These are phyloP conservation scores for Circinella umbellata DNA, from an alignment of 371 early-diverging fungal species.

Conservation along the genomic window DNA sequence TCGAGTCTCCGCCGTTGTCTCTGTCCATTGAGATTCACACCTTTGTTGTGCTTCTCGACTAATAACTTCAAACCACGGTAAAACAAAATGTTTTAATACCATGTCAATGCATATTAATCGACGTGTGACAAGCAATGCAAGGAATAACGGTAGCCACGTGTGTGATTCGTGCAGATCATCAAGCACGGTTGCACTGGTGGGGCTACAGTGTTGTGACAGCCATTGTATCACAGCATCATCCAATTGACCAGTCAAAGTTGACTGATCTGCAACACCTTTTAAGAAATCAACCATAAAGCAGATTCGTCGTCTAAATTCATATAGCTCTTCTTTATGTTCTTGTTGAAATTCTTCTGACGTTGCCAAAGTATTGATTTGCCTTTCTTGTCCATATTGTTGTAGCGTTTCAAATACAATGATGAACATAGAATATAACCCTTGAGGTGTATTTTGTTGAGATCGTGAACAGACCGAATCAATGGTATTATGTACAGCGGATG, in stretches of 20 bases:
- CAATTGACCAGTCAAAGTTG: constrained; percentile 43
- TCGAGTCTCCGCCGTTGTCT: constrained; percentile 32
- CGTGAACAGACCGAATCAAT: constrained; percentile 46
- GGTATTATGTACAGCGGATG: constrained; percentile 32
- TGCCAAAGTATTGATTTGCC: constrained; percentile 18
- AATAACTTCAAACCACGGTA: constrained; percentile 48
- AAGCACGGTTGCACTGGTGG: constrained; percentile 20
- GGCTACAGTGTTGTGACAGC: constrained; percentile 28
- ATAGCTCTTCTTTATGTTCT: constrained; percentile 17
- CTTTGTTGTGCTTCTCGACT: constrained; percentile 35
- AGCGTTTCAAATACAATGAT: constrained; percentile 46
- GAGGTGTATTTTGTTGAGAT: constrained; percentile 35
- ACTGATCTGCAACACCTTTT: constrained; percentile 31
- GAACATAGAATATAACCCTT: constrained; percentile 51
- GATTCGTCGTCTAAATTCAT: constrained; percentile 35
- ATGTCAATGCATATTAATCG: constrained; percentile 47
- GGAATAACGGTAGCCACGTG: constrained; percentile 57
- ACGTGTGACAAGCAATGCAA: constrained; percentile 50
- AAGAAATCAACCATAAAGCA: constrained; percentile 37
- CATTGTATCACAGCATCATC: constrained; percentile 42
- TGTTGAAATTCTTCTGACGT: background rate
- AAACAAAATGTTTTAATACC: constrained; percentile 45
- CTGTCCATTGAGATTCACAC: constrained; percentile 28
- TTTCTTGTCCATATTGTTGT: constrained; percentile 34
- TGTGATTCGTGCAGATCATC: constrained; percentile 39